Evolutionary conservation across 2,329 filamentous ascomycete species (phyloP).

Genomic region (Alternaria sp.): DNA sequence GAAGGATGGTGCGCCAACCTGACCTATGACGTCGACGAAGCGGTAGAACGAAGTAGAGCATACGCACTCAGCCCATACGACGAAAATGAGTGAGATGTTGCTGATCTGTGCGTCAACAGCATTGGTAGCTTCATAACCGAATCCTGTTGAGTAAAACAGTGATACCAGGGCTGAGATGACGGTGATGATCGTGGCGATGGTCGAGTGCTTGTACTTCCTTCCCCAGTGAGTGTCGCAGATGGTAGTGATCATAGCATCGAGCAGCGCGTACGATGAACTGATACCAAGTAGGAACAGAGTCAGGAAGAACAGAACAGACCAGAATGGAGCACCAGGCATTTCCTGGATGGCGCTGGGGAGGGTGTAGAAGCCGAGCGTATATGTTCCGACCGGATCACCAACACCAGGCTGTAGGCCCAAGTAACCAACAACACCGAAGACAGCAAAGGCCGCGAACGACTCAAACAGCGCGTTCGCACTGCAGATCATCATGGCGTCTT

Average conservation of each 20-base stretch:
- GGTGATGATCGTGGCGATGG: slow-evolving; percentile 55
- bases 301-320: slow-evolving; percentile 61
- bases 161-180: slow-evolving; percentile 58
- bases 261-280: slow-evolving; percentile 62
- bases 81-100: slow-evolving; percentile 58
- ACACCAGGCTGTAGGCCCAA: slow-evolving; percentile 44
- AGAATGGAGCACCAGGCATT: slow-evolving; percentile 61
- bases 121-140: slow-evolving; percentile 59
- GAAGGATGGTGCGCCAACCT: slow-evolving; percentile 52
- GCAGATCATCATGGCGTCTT: slow-evolving; percentile 61
- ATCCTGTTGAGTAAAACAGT: slow-evolving; percentile 61
- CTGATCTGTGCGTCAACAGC: slow-evolving; percentile 61
- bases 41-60: slow-evolving; percentile 58
- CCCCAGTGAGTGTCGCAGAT: slow-evolving; percentile 55
- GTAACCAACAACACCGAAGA: slow-evolving; percentile 61
- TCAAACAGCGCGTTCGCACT: slow-evolving; percentile 61
- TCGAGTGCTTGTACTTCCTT: slow-evolving; percentile 35
- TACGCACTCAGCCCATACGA: slow-evolving; percentile 58
- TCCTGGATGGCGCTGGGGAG: slow-evolving; percentile 59
- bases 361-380: slow-evolving; percentile 62
- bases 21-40: slow-evolving; percentile 53
- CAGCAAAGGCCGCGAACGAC: slow-evolving; percentile 52
- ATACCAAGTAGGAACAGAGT: slow-evolving; percentile 62
- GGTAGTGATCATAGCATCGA: slow-evolving; percentile 60
- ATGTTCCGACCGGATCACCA: slow-evolving; percentile 55